phyloP scores from a whole-genome alignment of 208 protist genomes.

The Trypanosoma lewisi region DNA sequence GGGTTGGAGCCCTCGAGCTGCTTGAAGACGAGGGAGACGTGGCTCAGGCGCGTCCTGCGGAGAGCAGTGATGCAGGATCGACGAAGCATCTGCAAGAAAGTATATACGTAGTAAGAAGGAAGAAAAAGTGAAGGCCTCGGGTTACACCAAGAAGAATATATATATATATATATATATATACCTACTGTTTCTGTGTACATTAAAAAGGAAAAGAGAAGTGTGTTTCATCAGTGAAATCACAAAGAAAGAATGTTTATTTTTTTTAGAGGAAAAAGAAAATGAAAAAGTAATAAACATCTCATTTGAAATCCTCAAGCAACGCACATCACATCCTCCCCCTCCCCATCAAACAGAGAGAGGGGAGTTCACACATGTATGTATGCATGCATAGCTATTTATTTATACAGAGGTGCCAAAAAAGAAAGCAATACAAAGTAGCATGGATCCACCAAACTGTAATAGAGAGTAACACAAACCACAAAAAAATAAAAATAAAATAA shows the following conservation, averaged over 20 bases:
- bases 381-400: too few species aligned
- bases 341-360: too few species aligned
- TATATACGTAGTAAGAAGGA: neutral
- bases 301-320: too few species aligned
- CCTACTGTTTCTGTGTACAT: neutral
- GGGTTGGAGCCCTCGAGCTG: conserved; percentile 77
- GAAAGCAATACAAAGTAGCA: too few species aligned
- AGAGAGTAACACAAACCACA: conserved; percentile 1
- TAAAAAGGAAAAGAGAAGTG: too few species aligned
- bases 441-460: neutral
- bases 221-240: too few species aligned
- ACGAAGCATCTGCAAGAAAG: conserved; percentile 59
- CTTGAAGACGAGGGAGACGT: conserved; percentile 75
- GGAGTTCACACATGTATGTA: too few species aligned
- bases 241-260: too few species aligned
- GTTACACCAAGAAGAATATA: conserved; percentile 1
- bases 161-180: neutral
- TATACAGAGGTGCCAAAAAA: neutral
- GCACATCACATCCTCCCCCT: too few species aligned
- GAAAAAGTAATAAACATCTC: too few species aligned
- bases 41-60: conserved; percentile 56
- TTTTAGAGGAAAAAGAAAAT: too few species aligned
- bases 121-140: neutral
- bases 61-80: conserved; percentile 56
- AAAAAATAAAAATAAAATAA: conserved; percentile 8